Evolutionary conservation across 1,284 basidiomycete genomes (phyloP).

Genomic region (Rugiboletus extremiorientalis): DNA sequence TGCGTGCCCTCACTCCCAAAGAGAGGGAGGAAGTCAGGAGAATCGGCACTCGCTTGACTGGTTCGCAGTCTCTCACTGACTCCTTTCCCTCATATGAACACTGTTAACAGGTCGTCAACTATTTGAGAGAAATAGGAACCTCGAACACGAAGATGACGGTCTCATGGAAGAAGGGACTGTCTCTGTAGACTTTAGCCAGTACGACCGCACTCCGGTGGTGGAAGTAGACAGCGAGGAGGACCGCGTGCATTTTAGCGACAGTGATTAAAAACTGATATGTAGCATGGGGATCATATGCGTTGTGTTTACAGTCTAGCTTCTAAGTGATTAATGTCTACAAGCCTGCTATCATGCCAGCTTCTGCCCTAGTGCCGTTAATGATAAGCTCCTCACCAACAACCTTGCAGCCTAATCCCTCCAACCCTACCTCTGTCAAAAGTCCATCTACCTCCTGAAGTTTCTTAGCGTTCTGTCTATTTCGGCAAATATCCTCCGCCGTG

Average conservation of each 20-base stretch:
- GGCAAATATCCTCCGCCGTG: slow-evolving; percentile 52
- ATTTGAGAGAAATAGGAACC: slow-evolving; percentile 78
- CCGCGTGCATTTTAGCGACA: slow-evolving; percentile 75
- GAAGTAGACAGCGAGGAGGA: slow-evolving; percentile 65
- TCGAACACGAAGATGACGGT: slow-evolving; percentile 68
- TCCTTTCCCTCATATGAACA: slow-evolving; percentile 7
- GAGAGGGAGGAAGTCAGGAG: slow-evolving; percentile 89
- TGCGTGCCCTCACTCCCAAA: slow-evolving; percentile 75
- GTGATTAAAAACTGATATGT: slow-evolving; percentile 50
- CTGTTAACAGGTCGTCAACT: slow-evolving; percentile 74
- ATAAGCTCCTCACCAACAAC: slow-evolving; percentile 38
- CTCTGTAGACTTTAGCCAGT: slow-evolving; percentile 86
- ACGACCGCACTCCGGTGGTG: slow-evolving; percentile 64
- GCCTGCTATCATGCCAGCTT: slow-evolving; percentile 43
- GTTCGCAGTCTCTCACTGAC: slow-evolving; percentile 42
- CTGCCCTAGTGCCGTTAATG: slow-evolving; percentile 39
- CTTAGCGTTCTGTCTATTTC: slow-evolving; percentile 31
- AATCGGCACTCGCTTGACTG: slow-evolving; percentile 62
- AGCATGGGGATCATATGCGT: slow-evolving; percentile 11
- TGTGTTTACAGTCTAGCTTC: slow-evolving; percentile 17
- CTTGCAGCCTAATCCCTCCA: slow-evolving; percentile 43
- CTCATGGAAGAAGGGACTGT: slow-evolving; percentile 81
- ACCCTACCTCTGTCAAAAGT: slow-evolving; percentile 51
- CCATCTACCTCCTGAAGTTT: slow-evolving; percentile 52
- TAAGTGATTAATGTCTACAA: slow-evolving; percentile 32